Evolutionary conservation across 306 rosid genomes (phyloP), one percentile per base, ranked within the genome.

Genomic region (Vigna reflexopilosa): DNA sequence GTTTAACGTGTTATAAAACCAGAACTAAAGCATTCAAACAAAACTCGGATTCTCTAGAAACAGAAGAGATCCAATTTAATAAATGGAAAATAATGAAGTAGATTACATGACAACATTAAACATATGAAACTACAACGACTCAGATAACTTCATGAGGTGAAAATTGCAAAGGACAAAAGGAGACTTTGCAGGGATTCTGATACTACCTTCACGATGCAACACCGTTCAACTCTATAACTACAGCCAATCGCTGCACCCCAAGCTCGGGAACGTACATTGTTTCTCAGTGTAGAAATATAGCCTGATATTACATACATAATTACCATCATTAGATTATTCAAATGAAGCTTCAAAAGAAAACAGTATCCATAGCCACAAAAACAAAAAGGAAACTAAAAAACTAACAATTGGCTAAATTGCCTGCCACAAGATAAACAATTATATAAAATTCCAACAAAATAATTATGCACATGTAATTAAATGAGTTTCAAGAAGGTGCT

Each of bases 181-280:
- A 77, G 75, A 74, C 38, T 55, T 85, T 75, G 22, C 72, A 70
- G 59, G 57, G 67, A 30, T 50, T 36, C 38, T 6, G 13, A 61
- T 61, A 85, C 52, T 73, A 94, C 98, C 98, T 95, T 95, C 82
- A 92, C 90, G 49, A 95, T 91, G 89, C 98, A 92, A 76, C 98
- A 95, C 63, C 86, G 85, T 80, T 95, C 98, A 63, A 95, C 87
- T 77, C 90, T 86, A 79, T 91, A 95, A 70, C 98, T 95, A 79
- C 98, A 95, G 66, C 97, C 98, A 86, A 92, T 89, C 73, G 98
- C 93, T 28, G 97, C 97, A 82, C 97, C 97, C 98, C 98, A 95
- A 17, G 97, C 96, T 48, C 98, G 98, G 48, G 98, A 95, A 15
- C 98, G 93, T 42, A 95, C 97, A 48, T 92, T 95, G 83, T 95